Evolutionary conservation across 495 filamentous ascomycete genomes (phyloP).

Genomic region (Lasiosphaeria ovina): DNA sequence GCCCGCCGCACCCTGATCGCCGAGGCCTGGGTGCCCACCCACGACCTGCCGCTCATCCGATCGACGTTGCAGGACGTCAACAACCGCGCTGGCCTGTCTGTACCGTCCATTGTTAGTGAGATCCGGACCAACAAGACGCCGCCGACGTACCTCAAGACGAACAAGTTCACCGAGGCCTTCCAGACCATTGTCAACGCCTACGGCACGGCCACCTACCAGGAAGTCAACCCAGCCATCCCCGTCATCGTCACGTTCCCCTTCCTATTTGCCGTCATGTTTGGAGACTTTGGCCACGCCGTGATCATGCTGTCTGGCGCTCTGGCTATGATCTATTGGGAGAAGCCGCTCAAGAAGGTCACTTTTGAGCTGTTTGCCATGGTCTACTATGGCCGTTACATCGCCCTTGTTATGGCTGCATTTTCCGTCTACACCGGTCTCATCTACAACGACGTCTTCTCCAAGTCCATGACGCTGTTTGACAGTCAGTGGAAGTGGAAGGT

Average conservation of each 20-base stretch:
- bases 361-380: constrained; percentile 97
- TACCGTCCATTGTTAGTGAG: constrained; percentile 96
- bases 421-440: constrained; percentile 96
- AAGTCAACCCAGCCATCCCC: constrained; percentile 93
- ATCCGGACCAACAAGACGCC: constrained; percentile 95
- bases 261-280: constrained; percentile 98
- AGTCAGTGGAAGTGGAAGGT: constrained; percentile 81
- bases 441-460: constrained; percentile 98
- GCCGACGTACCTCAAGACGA: constrained; percentile 92
- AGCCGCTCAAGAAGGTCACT: constrained; percentile 81
- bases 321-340: constrained; percentile 96
- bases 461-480: constrained; percentile 78
- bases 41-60: constrained; percentile 85
- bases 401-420: constrained; percentile 95
- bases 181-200: constrained; percentile 99
- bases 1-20: constrained; percentile 94
- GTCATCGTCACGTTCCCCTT: constrained; percentile 98
- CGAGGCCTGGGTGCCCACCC: constrained; percentile 95
- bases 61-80: constrained; percentile 97
- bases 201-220: constrained; percentile 91
- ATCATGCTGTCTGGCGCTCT: constrained; percentile 78
- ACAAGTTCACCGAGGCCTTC: constrained; percentile 96
- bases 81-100: constrained; percentile 87
- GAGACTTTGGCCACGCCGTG: constrained; percentile 87
- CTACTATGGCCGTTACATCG: constrained; percentile 97